Evolutionary conservation across 352 stramenopile genomes (phyloP), one percentile per base, ranked within the genome.

Genomic region (Phytophthora pistaciae): DNA sequence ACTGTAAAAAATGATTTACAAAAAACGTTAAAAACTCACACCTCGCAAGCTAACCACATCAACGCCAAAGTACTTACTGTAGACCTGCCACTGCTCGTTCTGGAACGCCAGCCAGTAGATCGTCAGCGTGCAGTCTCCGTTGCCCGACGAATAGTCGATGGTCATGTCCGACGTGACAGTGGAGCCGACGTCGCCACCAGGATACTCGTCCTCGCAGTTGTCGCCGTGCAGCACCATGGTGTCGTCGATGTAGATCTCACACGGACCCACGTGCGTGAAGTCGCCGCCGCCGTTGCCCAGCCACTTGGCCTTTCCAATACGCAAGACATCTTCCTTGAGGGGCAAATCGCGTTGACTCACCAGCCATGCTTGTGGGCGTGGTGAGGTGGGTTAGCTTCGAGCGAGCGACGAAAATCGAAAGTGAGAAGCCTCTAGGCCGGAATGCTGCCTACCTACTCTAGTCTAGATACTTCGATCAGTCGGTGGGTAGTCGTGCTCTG

Each of bases 71-170:
- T 21, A 75, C 74, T 29, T 68, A 82, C 79, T 80, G 68, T 87
- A 87, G 5, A 67, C 57, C 48, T 87, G 77, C 69, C 69, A 87
- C 53, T 64, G 57, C 4, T 44, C 50, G 23, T 79, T 72, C 53
- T 87, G 77, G 36, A 87, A 75, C 11, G 63, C 75, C 31, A 87
- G 62, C 80, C 75, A 87, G 66, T 82, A 87, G 63, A 83, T 83
- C 0, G 72, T 70, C 27, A 87, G 55, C 18, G 72, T 62, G 70
- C 77, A 85, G 18, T 68, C 63, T n/a, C 58, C 64, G 25, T 66
- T 67, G 54, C 80, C 85, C 14, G 70, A 72, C 53, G 77, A 80
- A 36, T 74, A 87, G 57, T 87, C 77, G 2, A 85, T 66, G 3
- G 70, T 52, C 65, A 80, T 64, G 4, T 71, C 53, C 2, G 76